Evolutionary conservation across 2,329 filamentous ascomycete species (phyloP).

Genomic region (Teratosphaeria epicoccoides): DNA sequence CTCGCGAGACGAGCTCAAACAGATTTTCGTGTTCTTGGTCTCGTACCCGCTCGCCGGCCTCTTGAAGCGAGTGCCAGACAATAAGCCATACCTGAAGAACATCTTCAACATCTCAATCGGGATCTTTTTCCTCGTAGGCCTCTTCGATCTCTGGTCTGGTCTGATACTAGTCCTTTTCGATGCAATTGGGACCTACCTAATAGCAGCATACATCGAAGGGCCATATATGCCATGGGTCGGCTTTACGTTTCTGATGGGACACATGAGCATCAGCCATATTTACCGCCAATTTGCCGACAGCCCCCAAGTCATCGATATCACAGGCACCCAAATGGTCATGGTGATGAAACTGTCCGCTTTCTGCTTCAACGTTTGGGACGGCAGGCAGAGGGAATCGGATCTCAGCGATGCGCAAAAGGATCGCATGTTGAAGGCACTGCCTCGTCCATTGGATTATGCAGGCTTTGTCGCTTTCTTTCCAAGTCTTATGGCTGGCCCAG

Average conservation of each 20-base stretch:
- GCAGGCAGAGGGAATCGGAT: conserved; percentile 63
- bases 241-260: conserved; percentile 88
- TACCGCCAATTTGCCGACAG: conserved; percentile 61
- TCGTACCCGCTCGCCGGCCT: conserved; percentile 85
- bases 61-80: conserved; percentile 82
- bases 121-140: conserved; percentile 81
- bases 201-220: conserved; percentile 72
- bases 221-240: conserved; percentile 97
- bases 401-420: conserved; percentile 83
- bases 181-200: conserved; percentile 67
- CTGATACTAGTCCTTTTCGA: conserved; percentile 69
- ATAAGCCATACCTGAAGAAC: conserved; percentile 75
- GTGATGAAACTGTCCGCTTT: conserved; percentile 97
- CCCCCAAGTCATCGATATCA: conserved; percentile 68
- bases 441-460: conserved; percentile 65
- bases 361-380: conserved; percentile 96
- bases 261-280: conserved; percentile 88
- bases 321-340: conserved; percentile 91
- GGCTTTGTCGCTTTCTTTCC: conserved; percentile 96
- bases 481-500: conserved; percentile 74
- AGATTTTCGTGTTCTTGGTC: conserved; percentile 78
- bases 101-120: conserved; percentile 70
- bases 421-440: conserved; percentile 64
- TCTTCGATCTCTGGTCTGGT: conserved; percentile 87
- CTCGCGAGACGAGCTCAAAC: conserved; percentile 66